These are phyloP conservation scores for Hygrophoropsis aurantiaca DNA, from an alignment of 768 basidiomycete species.

Conservation along the genomic window DNA sequence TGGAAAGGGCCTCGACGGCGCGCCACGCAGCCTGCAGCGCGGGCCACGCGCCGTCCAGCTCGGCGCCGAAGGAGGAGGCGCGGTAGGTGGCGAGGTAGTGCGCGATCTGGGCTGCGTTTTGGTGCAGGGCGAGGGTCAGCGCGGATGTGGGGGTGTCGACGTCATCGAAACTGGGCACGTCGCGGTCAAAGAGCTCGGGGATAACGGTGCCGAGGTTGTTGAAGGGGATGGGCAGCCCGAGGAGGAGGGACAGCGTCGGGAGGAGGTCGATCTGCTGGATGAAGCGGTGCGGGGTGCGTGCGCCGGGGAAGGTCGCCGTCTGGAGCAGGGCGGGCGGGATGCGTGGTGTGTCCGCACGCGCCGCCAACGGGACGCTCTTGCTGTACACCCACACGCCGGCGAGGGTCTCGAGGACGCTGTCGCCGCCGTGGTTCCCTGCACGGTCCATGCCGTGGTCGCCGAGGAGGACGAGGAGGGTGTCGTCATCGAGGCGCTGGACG, in stretches of 20 bases:
- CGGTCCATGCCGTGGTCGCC: conserved; percentile 99
- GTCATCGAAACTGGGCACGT: conserved; percentile 28
- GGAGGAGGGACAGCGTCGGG: conserved; percentile 82
- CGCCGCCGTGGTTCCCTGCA: conserved; percentile 94
- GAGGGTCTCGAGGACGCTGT: conserved; percentile 80
- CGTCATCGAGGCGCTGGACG: conserved; percentile 74
- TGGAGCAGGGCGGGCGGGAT: conserved; percentile 55
- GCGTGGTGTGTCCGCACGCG: conserved; percentile 16
- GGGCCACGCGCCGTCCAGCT: conserved; percentile 68
- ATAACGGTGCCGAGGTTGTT: conserved; percentile 92
- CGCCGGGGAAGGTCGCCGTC: conserved; percentile 60
- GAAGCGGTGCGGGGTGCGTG: conserved; percentile 51
- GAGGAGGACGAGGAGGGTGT: conserved; percentile 86
- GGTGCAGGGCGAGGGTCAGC: conserved; percentile 59
- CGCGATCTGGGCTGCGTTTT: conserved; percentile 76
- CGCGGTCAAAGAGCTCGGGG: conserved; percentile 83
- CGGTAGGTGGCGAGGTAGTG: conserved; percentile 79
- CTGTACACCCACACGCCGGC: conserved; percentile 92
- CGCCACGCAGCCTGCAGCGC: conserved; percentile 49
- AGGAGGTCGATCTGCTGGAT: conserved; percentile 94
- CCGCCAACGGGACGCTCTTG: conserved; percentile 59
- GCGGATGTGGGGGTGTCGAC: conserved; percentile 16
- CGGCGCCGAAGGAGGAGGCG: conserved; percentile 62
- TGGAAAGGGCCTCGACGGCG: conserved; percentile 28
- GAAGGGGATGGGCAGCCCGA: conserved; percentile 93